These are phyloP conservation scores for Luzula sylvatica DNA, from an alignment of 176 grass and related monocot species.

Conservation along the genomic window DNA sequence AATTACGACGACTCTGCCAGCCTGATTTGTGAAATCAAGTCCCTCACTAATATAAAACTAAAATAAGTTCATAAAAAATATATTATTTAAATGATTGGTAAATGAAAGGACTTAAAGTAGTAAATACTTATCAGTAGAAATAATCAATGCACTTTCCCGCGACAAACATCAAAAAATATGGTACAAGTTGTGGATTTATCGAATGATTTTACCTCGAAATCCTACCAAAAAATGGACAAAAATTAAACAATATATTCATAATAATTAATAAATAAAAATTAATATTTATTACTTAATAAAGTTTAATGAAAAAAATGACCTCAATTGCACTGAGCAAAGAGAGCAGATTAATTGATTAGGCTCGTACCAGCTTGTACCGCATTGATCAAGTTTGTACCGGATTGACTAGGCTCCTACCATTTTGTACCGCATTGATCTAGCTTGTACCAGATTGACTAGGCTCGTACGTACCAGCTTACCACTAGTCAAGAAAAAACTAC, in stretches of 20 bases:
- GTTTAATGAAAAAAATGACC: conserved; percentile 31
- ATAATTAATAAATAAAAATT: conserved; percentile 11
- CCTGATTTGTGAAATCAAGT: conserved; percentile 98
- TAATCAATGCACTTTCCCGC: conserved; percentile 57
- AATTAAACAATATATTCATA: conserved; percentile 25
- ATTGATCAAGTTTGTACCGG: no score
- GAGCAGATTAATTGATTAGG: conserved; percentile 86
- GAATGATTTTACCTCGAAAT: conserved; percentile 62
- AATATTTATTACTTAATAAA: not conserved
- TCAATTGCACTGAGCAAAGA: conserved; percentile 83
- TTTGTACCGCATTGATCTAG: no score
- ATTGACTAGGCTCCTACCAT: no score
- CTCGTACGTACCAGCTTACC: no score
- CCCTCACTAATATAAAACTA: conserved; percentile 73
- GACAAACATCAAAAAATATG: conserved; percentile 98
- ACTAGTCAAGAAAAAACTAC: no score
- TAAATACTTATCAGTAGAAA: conserved; percentile 5
- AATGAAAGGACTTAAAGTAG: conserved; percentile 27
- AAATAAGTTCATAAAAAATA: conserved; percentile 22
- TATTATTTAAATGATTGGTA: no score
- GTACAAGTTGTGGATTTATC: conserved; percentile 66
- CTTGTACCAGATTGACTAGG: no score
- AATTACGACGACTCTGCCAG: conserved; percentile 88
- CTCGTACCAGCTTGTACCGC: no score
- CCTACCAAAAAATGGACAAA: conserved; percentile 56